Conservation (phyloP, 2,329 filamentous ascomycete species). For the Pseudogymnoascus sp. region DNA sequence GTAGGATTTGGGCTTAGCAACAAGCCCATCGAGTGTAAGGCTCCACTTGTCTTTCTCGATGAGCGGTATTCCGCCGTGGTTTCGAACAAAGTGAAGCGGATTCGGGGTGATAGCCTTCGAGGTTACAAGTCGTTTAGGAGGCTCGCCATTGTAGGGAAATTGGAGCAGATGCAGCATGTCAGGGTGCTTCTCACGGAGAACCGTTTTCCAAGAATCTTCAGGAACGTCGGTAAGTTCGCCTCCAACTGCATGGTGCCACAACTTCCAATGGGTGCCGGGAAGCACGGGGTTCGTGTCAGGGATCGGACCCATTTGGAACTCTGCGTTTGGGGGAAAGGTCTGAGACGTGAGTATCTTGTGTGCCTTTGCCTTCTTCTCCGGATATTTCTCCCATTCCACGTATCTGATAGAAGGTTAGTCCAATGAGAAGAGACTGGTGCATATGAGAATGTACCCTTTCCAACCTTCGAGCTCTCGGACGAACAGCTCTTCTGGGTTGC, state of each 20-base stretch:
- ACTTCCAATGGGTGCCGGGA: conserved; percentile 49
- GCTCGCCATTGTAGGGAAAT: conserved; percentile 59
- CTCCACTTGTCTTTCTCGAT: conserved; percentile 51
- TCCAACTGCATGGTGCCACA: conserved; percentile 49
- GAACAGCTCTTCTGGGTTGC: conserved; percentile 34
- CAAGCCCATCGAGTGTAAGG: conserved; percentile 52
- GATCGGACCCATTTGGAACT: conserved; percentile 49
- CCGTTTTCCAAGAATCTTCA: conserved; percentile 50
- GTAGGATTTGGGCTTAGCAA: conserved; percentile 49
- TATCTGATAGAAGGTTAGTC: conserved; percentile 33
- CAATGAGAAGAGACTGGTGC: not conserved
- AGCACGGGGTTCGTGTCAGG: conserved; percentile 52
- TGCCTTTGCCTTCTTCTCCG: conserved; percentile 57
- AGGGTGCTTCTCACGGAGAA: conserved; percentile 49
- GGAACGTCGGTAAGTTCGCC: conserved; percentile 40
- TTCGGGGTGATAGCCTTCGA: conserved; percentile 53
- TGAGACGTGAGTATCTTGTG: conserved; percentile 47
- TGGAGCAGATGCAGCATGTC: conserved; percentile 57
- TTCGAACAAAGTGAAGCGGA: conserved; percentile 58
- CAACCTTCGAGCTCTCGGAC: conserved; percentile 39
- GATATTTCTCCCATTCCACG: conserved; percentile 64
- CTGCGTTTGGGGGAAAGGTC: conserved; percentile 39
- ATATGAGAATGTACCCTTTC: conserved; percentile 33
- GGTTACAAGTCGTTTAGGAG: conserved; percentile 50
- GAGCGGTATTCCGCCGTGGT: conserved; percentile 63